phyloP scores from a whole-genome alignment of 75 land plant species.

The Selaginella tamariscina region DNA sequence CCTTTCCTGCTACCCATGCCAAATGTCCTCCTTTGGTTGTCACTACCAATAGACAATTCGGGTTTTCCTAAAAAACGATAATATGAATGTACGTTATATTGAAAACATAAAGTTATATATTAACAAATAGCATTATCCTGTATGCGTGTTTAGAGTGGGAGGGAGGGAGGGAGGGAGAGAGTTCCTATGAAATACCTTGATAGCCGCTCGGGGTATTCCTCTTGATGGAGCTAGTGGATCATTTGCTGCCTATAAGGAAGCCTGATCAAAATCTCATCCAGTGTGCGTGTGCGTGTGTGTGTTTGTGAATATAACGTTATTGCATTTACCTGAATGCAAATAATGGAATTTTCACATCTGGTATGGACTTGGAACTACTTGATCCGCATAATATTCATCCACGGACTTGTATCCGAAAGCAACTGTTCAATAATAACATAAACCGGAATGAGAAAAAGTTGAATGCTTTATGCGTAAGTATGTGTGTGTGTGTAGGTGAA shows the following conservation, averaged over 20 bases:
- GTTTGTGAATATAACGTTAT: background rate
- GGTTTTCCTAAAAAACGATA: slow-evolving; percentile 52
- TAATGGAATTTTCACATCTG: slow-evolving; percentile 59
- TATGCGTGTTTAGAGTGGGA: too few relatives aligned
- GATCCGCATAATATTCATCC: slow-evolving; percentile 90
- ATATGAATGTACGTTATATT: too few relatives aligned
- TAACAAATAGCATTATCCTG: too few relatives aligned
- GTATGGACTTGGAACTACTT: slow-evolving; percentile 71
- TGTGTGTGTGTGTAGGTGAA: background rate
- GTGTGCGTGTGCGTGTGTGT: background rate
- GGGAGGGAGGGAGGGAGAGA: too few relatives aligned
- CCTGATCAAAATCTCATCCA: background rate
- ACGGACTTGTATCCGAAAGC: slow-evolving; percentile 92
- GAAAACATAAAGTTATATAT: too few relatives aligned
- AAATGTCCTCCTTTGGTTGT: slow-evolving; percentile 91
- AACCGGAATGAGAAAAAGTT: background rate
- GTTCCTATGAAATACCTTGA: slow-evolving; percentile 75
- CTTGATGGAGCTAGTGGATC: slow-evolving; percentile 94
- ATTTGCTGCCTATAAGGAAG: slow-evolving; percentile 60
- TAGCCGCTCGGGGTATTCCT: slow-evolving; percentile 73
- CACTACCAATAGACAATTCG: slow-evolving; percentile 59
- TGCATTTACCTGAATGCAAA: slow-evolving; percentile 70
- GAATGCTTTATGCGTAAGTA: background rate
- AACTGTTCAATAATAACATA: slow-evolving; percentile 33
- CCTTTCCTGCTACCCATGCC: slow-evolving; percentile 82